Evolutionary conservation across 2,329 filamentous ascomycete species (phyloP), one percentile per base, ranked within the genome.

Genomic region (Xylaria sp.): DNA sequence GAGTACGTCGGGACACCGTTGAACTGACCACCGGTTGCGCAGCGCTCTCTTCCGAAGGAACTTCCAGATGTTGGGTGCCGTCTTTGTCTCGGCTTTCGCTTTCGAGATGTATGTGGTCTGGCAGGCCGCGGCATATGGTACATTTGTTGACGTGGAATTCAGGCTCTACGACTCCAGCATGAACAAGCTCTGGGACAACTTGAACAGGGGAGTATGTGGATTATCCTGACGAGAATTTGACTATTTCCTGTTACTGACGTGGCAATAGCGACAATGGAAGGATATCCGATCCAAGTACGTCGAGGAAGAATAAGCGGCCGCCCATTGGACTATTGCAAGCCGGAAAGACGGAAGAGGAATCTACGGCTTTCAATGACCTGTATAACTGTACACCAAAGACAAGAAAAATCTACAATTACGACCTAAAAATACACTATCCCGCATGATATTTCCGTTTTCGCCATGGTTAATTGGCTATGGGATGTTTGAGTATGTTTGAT

Each of bases 211-310:
- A 69, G 93, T 97, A 91, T 71, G 90, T 87, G 43, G 11, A 44
- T n/a, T n/a, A n/a, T 11, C 2, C 26, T 39, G 9, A 6, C 21
- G 5, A 44, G 48, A 40, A 26, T 4, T 21, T 2, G 13, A 19
- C 8, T 39, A 47, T 24, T 16, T 38, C 29, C 40, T 2, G n/a
- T 41, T 17, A 65, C 73, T 77, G 61, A 75, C 65, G 44, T 44
- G 18, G 42, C 24, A 44, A 66, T 71, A 97, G 93, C 91, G 93
- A 71, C 93, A 97, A 95, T 97, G 94, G 94, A 97, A 97, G 85
- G 94, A 99, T 75, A 97, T 99, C 81, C 93, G 95, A 79, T 79
- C 87, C 75, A 88, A 84, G 77, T 99, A 96, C 76, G 75, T 96
- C 69, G 78, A 90, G 77, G 81, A 81, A 56, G 84, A 80, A 62